These are phyloP conservation scores for Alisma plantagoaquatica DNA, from an alignment of 106 monocot genomes.

Conservation along the genomic window DNA sequence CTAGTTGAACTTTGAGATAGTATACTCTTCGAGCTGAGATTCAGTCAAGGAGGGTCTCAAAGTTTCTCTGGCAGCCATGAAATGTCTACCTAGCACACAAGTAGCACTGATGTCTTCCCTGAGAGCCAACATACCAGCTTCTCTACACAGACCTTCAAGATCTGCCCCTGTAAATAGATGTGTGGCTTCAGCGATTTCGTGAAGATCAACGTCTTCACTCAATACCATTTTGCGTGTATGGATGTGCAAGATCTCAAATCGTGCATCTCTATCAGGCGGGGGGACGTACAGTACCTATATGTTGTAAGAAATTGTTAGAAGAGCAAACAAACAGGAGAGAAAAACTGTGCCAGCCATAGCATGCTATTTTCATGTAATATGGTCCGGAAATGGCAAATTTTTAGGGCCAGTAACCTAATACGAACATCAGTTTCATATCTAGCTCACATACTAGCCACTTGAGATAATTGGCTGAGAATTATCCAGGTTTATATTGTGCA, in stretches of 20 bases:
- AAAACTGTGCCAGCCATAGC: not conserved
- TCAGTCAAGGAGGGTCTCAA: conserved; percentile 52
- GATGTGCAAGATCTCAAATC: conserved; percentile 55
- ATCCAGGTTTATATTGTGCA: too few species aligned
- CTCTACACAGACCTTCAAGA: conserved; percentile 55
- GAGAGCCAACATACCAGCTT: conserved; percentile 62
- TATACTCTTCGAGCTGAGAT: conserved; percentile 59
- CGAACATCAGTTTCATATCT: too few species aligned
- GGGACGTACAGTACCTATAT: conserved; percentile 79
- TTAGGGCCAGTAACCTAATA: too few species aligned
- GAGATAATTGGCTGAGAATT: too few species aligned
- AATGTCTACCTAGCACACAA: conserved; percentile 35
- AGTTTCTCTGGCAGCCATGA: conserved; percentile 39
- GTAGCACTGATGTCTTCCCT: conserved; percentile 42
- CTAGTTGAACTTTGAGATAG: too few species aligned
- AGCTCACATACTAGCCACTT: too few species aligned
- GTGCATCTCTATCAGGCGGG: conserved; percentile 67
- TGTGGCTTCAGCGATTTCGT: conserved; percentile 39
- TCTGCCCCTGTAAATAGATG: conserved; percentile 85
- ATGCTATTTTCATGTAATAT: too few species aligned
- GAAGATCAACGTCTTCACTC: conserved; percentile 58
- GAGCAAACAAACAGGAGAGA: not conserved
- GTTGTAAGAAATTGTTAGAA: not conserved
- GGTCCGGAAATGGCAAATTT: too few species aligned
- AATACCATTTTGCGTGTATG: conserved; percentile 65